Evolutionary conservation across 495 filamentous ascomycete species (phyloP).

Genomic region (Delitschia confertaspora): DNA sequence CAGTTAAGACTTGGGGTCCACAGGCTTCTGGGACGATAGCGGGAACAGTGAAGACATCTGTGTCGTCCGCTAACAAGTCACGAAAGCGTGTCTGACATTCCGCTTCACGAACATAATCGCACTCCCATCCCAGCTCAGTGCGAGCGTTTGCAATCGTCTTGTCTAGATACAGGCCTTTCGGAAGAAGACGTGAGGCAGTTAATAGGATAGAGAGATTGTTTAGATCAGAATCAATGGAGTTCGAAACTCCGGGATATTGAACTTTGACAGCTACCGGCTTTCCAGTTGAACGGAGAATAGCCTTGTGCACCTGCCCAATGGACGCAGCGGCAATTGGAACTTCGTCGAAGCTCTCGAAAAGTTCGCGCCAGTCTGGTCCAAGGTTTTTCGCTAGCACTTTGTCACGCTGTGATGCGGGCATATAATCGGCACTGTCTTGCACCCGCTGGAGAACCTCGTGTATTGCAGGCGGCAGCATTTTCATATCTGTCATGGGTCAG

Average conservation of each 20-base stretch:
- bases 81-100: constrained; percentile 66
- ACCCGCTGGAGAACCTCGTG: constrained; percentile 84
- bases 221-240: constrained; percentile 90
- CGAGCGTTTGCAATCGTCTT: constrained; percentile 98
- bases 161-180: constrained; percentile 86
- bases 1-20: constrained; percentile 81
- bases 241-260: constrained; percentile 94
- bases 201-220: constrained; percentile 86
- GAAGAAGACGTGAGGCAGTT: constrained; percentile 78
- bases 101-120: constrained; percentile 87
- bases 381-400: constrained; percentile 70
- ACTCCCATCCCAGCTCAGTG: constrained; percentile 89
- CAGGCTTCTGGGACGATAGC: constrained; percentile 68
- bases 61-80: constrained; percentile 59
- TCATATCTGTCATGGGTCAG: constrained; percentile 53
- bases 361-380: constrained; percentile 72
- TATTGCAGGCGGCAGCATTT: constrained; percentile 80
- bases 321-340: constrained; percentile 93
- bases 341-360: constrained; percentile 80
- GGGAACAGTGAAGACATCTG: constrained; percentile 68
- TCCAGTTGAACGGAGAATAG: constrained; percentile 64
- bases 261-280: constrained; percentile 85
- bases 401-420: constrained; percentile 87
- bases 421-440: constrained; percentile 95
- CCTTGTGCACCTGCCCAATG: constrained; percentile 92